These are phyloP conservation scores for Coemansia asiatica DNA, from an alignment of 192 early-diverging fungal species.

Conservation along the genomic window DNA sequence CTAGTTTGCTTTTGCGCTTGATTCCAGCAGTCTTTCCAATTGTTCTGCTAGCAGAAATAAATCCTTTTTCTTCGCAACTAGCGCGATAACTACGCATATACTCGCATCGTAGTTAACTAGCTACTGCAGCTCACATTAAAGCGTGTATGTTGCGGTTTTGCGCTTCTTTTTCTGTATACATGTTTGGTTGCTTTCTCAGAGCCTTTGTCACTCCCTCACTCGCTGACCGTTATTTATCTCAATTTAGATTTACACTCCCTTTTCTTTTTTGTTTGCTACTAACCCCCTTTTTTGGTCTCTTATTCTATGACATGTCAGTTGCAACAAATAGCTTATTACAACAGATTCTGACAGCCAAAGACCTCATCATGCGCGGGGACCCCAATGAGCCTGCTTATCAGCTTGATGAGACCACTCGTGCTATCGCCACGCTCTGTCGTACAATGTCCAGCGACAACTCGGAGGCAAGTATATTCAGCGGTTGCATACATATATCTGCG, in stretches of 20 bases:
- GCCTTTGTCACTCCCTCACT: neutral
- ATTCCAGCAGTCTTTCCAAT: neutral
- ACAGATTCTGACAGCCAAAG: constrained; percentile 9
- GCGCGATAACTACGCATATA: neutral
- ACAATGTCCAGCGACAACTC: constrained; percentile 21
- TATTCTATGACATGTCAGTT: neutral
- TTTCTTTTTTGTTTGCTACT: neutral
- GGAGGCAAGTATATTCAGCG: constrained; percentile 23
- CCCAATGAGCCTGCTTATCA: constrained; percentile 32
- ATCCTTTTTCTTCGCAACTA: neutral
- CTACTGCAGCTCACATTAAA: neutral
- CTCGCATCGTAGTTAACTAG: neutral
- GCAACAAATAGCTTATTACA: constrained; percentile 20
- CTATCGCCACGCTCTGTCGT: constrained; percentile 41
- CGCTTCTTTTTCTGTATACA: neutral
- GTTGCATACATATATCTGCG: neutral
- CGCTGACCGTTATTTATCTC: too few relatives aligned
- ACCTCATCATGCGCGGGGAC: constrained; percentile 34
- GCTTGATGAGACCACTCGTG: constrained; percentile 42
- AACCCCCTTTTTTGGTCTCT: neutral
- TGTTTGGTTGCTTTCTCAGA: neutral
- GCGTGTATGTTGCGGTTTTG: neutral
- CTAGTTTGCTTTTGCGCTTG: neutral
- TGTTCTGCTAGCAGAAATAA: neutral
- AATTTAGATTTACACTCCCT: neutral